A percentile compares a stretch with the other conserved stretches of the same genome.
Conservation (phyloP, 345 rosid species). For the Citrus reticulata region DNA sequence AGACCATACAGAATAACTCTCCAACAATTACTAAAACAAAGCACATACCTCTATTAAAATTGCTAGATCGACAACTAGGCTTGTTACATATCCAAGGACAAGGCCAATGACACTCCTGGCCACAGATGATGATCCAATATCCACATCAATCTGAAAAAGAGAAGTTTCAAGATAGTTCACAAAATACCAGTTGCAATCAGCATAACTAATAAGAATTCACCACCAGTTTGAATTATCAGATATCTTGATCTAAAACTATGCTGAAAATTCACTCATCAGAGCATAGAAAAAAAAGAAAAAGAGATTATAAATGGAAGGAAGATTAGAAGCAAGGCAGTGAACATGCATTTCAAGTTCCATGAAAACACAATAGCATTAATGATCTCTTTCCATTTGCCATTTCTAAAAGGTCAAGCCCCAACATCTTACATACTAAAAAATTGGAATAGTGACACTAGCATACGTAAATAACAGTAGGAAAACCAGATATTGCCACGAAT, state of each 20-base stretch:
- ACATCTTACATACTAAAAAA: neutral
- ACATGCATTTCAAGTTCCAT: neutral
- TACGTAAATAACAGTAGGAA: neutral
- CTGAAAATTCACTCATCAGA: neutral
- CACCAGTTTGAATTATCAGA: neutral
- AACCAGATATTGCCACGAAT: neutral
- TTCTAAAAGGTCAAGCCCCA: neutral
- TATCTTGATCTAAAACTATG: neutral
- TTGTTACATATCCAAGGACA: constrained; percentile 95
- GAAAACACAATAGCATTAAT: neutral
- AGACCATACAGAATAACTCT: neutral
- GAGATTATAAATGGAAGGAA: neutral
- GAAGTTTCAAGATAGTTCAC: neutral
- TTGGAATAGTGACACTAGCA: neutral
- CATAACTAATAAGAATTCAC: neutral
- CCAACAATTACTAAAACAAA: constrained; percentile 4
- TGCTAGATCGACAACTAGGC: constrained; percentile 92
- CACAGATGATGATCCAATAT: constrained; percentile 99
- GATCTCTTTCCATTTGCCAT: neutral
- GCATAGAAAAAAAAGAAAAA: neutral
- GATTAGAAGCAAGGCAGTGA: neutral
- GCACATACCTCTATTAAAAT: constrained; percentile 83
- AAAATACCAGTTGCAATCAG: neutral
- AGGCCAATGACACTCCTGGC: constrained; percentile 89
- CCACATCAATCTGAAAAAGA: constrained; percentile 83